Evolutionary conservation across 1,284 basidiomycete species (phyloP).

Genomic region (Athelia psychrophila): DNA sequence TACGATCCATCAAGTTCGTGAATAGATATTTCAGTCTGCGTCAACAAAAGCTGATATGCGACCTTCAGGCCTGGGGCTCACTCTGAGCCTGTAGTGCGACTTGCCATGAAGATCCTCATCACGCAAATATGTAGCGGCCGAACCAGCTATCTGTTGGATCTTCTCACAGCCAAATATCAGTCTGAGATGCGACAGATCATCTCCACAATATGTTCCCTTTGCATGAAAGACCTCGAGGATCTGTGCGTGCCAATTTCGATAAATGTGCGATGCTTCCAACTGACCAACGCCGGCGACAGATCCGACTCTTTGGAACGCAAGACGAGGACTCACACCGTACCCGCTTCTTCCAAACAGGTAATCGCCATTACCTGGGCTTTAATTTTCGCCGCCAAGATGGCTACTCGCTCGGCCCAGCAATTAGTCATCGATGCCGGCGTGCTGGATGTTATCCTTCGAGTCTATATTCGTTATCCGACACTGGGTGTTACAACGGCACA

Average conservation of each 20-base stretch:
- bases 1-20: background rate
- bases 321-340: background rate
- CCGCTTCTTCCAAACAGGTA: background rate
- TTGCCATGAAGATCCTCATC: background rate
- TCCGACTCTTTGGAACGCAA: background rate
- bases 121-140: background rate
- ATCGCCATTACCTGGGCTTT: background rate
- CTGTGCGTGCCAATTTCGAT: too few relatives aligned
- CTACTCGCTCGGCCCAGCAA: background rate
- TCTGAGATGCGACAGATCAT: too few relatives aligned
- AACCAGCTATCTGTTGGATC: background rate
- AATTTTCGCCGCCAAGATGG: too few relatives aligned
- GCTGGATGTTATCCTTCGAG: background rate
- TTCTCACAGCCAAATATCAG: too few relatives aligned
- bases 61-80: background rate
- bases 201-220: too few relatives aligned
- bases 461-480: background rate
- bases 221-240: too few relatives aligned
- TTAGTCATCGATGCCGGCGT: background rate
- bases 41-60: background rate
- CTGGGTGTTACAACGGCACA: background rate
- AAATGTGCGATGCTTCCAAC: too few relatives aligned
- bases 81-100: background rate
- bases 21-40: background rate
- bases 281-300: background rate